Percentiles rank a stretch among this genome's conserved stretches.
Evolutionary conservation across 1,284 basidiomycete genomes (phyloP).

Genomic region (Naganishia sp.): DNA sequence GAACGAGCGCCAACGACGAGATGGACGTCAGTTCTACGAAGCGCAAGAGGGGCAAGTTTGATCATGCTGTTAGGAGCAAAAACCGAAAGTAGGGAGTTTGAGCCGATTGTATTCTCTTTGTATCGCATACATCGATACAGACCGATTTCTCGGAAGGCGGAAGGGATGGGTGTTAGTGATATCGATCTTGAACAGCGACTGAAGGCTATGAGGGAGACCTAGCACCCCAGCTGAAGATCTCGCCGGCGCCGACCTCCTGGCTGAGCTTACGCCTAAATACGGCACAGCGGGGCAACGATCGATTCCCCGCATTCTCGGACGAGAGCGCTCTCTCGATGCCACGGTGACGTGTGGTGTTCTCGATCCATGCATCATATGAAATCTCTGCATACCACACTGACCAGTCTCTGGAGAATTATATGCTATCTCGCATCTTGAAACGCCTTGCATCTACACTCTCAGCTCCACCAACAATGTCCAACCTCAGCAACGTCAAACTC

Average conservation of each 20-base stretch:
- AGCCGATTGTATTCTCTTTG: background rate
- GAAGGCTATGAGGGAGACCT: too few species aligned
- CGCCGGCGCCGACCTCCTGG: too few species aligned
- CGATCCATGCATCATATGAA: too few species aligned
- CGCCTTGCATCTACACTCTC: conserved; percentile 5
- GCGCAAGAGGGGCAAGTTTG: conserved; percentile 73
- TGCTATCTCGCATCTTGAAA: background rate
- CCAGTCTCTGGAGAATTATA: background rate
- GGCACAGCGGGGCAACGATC: background rate
- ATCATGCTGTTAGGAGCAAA: conserved; percentile 58
- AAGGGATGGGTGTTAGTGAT: too few species aligned
- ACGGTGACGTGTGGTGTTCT: background rate
- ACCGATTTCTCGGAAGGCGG: too few species aligned
- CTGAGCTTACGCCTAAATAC: background rate
- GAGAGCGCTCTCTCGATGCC: too few species aligned
- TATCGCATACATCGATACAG: background rate
- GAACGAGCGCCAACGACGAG: conserved; percentile 47
- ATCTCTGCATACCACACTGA: background rate
- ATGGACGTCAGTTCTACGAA: conserved; percentile 53
- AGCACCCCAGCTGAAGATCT: too few species aligned
- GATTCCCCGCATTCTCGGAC: background rate
- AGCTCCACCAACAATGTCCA: conserved; percentile 8
- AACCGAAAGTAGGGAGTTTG: conserved; percentile 25
- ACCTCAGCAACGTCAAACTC: conserved; percentile 29
- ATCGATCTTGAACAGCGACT: too few species aligned